These are phyloP conservation scores for Melastoma candidum DNA, from an alignment of 441 rosid species.

Conservation along the genomic window DNA sequence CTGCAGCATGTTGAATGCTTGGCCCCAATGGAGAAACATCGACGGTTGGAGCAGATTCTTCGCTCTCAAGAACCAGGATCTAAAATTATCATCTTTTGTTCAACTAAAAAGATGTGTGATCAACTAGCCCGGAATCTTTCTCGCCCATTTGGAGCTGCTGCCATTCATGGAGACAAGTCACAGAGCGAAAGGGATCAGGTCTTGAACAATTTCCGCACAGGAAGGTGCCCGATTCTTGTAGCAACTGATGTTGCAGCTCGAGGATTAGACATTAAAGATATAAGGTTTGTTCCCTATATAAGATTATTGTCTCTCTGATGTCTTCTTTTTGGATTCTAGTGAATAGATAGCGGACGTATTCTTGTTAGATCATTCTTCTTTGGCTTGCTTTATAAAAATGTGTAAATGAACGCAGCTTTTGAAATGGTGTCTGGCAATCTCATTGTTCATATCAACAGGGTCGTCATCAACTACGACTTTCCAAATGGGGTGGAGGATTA, in stretches of 20 bases:
- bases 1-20: slow-evolving; percentile 68
- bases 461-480: slow-evolving; percentile 87
- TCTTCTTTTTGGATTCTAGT: too few relatives aligned
- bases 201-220: slow-evolving; percentile 75
- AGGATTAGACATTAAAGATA: slow-evolving; percentile 92
- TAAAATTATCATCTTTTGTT: too few relatives aligned
- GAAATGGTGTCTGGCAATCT: too few relatives aligned
- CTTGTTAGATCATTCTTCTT: background rate
- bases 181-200: slow-evolving; percentile 92
- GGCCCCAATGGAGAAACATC: slow-evolving; percentile 80
- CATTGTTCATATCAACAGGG: slow-evolving; percentile 34
- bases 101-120: slow-evolving; percentile 68
- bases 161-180: slow-evolving; percentile 98
- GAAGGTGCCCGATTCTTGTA: slow-evolving; percentile 91
- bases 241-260: slow-evolving; percentile 99
- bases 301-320: too few relatives aligned
- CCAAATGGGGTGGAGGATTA: slow-evolving; percentile 98
- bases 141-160: slow-evolving; percentile 90
- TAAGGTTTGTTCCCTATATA: slow-evolving; percentile 37
- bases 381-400: background rate
- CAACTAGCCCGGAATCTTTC: slow-evolving; percentile 78
- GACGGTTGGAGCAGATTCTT: slow-evolving; percentile 21
- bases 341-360: too few relatives aligned
- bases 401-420: too few relatives aligned
- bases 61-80: too few relatives aligned